Percentiles rank a stretch among this genome's conserved stretches.
These are phyloP conservation scores for Ligustrum vulgare DNA, from an alignment of 257 asterid species.

Conservation along the genomic window DNA sequence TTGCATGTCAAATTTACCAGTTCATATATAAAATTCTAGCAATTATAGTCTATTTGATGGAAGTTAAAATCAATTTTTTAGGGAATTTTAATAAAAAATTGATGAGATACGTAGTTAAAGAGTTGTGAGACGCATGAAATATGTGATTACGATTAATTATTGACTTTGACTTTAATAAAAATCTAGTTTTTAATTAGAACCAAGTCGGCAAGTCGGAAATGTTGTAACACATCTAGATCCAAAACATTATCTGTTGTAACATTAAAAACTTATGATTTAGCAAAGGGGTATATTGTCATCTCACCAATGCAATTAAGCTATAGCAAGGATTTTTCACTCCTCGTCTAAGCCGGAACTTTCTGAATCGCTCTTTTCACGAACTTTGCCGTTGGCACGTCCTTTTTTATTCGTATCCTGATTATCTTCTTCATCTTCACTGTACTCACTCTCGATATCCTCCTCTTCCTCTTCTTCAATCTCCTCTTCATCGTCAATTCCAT, in stretches of 20 bases:
- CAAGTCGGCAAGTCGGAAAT: neutral
- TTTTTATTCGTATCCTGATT: slow-evolving; percentile 24
- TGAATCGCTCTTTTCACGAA: slow-evolving; percentile 35
- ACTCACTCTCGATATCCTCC: slow-evolving; percentile 78
- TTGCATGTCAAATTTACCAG: neutral
- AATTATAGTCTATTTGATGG: too few relatives aligned
- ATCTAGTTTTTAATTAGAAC: too few relatives aligned
- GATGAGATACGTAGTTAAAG: too few relatives aligned
- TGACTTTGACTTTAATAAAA: too few relatives aligned
- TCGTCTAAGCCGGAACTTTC: slow-evolving; percentile 51
- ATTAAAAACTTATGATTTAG: neutral
- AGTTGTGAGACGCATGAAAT: too few relatives aligned
- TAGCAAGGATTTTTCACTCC: slow-evolving; percentile 28
- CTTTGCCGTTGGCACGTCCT: slow-evolving; percentile 32
- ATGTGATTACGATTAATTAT: too few relatives aligned
- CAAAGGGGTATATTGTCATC: neutral
- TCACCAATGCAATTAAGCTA: neutral
- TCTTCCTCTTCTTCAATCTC: slow-evolving; percentile 62
- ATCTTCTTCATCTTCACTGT: slow-evolving; percentile 79
- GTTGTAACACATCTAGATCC: neutral
- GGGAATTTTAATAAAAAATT: too few relatives aligned
- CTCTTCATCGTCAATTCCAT: slow-evolving; percentile 60
- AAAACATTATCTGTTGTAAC: neutral
- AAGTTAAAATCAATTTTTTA: too few relatives aligned
- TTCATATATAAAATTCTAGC: neutral